A percentile compares a stretch with the other conserved stretches of the same genome.
phyloP scores from a whole-genome alignment of 768 basidiomycete genomes.

The Rhizopogon salebrosus region DNA sequence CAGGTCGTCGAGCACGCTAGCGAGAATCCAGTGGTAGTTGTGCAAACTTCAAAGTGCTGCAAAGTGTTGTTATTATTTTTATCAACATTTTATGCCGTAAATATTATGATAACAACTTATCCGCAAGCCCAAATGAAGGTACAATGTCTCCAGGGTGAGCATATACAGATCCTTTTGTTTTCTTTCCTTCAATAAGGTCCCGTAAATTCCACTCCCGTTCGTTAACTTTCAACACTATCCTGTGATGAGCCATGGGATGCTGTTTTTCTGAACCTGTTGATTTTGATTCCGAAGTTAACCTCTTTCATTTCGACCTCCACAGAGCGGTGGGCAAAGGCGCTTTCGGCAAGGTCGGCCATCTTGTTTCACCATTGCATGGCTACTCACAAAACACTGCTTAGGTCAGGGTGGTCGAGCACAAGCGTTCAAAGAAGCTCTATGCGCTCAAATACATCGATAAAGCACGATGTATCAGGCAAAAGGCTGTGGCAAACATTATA shows the following conservation, averaged over 20 bases:
- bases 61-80: neutral
- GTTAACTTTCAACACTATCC: slow-evolving; percentile 26
- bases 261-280: slow-evolving; percentile 73
- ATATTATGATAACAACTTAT: neutral
- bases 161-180: slow-evolving; percentile 32
- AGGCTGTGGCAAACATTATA: slow-evolving; percentile 87
- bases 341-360: slow-evolving; percentile 81
- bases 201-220: slow-evolving; percentile 17
- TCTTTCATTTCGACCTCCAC: slow-evolving; percentile 96
- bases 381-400: slow-evolving; percentile 25
- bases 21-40: no score
- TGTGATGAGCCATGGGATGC: slow-evolving; percentile 51
- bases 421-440: slow-evolving; percentile 85
- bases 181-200: slow-evolving; percentile 19
- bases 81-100: neutral
- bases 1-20: no score
- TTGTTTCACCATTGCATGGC: slow-evolving; percentile 3
- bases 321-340: slow-evolving; percentile 95
- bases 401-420: slow-evolving; percentile 98
- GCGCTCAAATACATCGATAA: slow-evolving; percentile 99
- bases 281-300: slow-evolving; percentile 77
- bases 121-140: slow-evolving; percentile 1
- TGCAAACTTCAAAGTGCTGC: no score
- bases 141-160: slow-evolving; percentile 20
- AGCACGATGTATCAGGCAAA: slow-evolving; percentile 83